phyloP scores from a whole-genome alignment of 2,329 filamentous ascomycete genomes.

The Xylaria sp. region DNA sequence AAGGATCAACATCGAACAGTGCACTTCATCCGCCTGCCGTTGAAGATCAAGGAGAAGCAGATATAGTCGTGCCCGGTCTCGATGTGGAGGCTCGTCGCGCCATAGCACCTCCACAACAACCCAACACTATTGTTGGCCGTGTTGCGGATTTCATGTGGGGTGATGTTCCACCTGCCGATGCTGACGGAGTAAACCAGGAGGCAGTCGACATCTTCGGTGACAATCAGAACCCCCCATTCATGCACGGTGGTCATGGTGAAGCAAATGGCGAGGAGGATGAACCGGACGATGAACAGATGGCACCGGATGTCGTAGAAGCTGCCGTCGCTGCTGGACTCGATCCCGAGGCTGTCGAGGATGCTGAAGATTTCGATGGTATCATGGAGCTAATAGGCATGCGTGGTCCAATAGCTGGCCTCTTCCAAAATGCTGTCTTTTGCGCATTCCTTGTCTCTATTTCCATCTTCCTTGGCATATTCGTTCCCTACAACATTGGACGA shows the following conservation, averaged over 20 bases:
- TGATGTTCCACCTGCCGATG: conserved; percentile 57
- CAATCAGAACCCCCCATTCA: conserved; percentile 53
- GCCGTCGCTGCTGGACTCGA: conserved; percentile 77
- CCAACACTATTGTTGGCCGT: conserved; percentile 55
- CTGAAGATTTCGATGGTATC: conserved; percentile 95
- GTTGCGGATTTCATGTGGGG: conserved; percentile 73
- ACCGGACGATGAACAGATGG: conserved; percentile 56
- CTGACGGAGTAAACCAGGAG: conserved; percentile 57
- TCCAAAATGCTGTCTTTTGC: conserved; percentile 97
- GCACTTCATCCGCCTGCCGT: not conserved
- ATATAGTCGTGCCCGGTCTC: conserved; percentile 7
- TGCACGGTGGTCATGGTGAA: conserved; percentile 50
- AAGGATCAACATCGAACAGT: conserved; percentile 1
- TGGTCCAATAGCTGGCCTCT: conserved; percentile 85
- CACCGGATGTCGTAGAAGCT: conserved; percentile 69
- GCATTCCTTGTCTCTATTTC: conserved; percentile 89
- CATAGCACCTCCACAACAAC: conserved; percentile 41
- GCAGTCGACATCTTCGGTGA: conserved; percentile 71
- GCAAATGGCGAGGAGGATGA: conserved; percentile 46
- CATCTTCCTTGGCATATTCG: conserved; percentile 84
- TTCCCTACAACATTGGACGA: conserved; percentile 93
- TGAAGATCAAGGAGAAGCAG: conserved; percentile 9
- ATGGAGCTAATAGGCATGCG: conserved; percentile 97
- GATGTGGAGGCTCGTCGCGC: conserved; percentile 28
- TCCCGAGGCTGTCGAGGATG: conserved; percentile 80